Conservation (phyloP, 2,329 filamentous ascomycete genomes). For the Fusarium acutatum region DNA sequence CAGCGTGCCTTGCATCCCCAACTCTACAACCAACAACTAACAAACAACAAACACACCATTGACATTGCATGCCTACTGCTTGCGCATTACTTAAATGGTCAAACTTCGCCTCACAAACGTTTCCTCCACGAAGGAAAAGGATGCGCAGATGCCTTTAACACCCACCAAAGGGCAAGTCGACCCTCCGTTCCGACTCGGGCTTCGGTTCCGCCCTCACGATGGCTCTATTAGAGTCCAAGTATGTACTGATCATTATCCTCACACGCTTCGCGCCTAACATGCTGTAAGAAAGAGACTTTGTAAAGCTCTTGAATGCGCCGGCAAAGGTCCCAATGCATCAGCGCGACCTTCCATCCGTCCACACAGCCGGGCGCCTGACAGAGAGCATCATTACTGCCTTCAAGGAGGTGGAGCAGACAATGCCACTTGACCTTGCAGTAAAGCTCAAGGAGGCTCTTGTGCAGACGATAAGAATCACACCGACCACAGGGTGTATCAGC, state of each 20-base stretch:
- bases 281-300: not conserved
- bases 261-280: not conserved
- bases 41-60: not conserved
- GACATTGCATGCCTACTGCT: not conserved
- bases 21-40: not conserved
- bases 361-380: accelerated
- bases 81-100: too few relatives aligned
- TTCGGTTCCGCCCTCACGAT: not conserved
- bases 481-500: not conserved
- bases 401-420: accelerated
- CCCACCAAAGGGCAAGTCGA: accelerated
- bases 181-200: not conserved
- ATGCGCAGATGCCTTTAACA: accelerated
- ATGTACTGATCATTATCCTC: not conserved
- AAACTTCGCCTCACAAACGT: too few relatives aligned
- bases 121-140: not conserved
- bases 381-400: not conserved
- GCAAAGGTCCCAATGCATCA: accelerated
- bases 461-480: too few relatives aligned
- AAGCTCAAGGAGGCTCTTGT: accelerated
- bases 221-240: not conserved
- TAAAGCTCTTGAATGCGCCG: not conserved
- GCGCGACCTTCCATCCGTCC: accelerated
- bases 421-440: accelerated
- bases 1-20: not conserved